phyloP scores from a whole-genome alignment of 257 asterid genomes.

The Ocimum tenuiflorum region DNA sequence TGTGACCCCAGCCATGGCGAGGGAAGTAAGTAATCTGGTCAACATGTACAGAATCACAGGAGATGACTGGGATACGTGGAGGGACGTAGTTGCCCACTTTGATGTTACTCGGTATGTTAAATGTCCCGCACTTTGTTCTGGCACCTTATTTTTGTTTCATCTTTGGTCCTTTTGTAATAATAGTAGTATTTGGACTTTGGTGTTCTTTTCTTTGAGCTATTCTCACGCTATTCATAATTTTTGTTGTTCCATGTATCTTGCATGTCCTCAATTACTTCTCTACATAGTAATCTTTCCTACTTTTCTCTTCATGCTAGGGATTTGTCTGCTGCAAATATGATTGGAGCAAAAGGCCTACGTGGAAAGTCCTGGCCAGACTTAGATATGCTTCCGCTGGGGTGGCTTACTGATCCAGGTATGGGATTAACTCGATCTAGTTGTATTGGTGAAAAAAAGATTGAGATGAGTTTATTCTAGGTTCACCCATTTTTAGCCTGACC shows the following conservation, averaged over 20 bases:
- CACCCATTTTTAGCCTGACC: background rate
- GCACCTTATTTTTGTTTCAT: background rate
- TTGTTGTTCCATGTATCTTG: background rate
- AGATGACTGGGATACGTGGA: slow-evolving; percentile 98
- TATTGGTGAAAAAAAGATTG: background rate
- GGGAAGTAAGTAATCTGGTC: slow-evolving; percentile 50
- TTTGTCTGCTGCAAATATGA: slow-evolving; percentile 62
- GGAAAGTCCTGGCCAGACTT: slow-evolving; percentile 99
- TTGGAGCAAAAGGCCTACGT: slow-evolving; percentile 64
- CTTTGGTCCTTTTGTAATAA: background rate
- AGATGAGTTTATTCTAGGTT: slow-evolving; percentile 4
- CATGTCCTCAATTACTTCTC: background rate
- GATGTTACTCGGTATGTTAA: slow-evolving; percentile 56
- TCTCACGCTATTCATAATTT: slow-evolving; percentile 7
- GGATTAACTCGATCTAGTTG: background rate
- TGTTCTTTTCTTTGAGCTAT: background rate
- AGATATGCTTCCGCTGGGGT: slow-evolving; percentile 95
- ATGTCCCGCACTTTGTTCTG: background rate
- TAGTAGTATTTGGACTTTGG: background rate
- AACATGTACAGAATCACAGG: slow-evolving; percentile 94
- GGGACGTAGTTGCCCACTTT: slow-evolving; percentile 68
- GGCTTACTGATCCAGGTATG: slow-evolving; percentile 74
- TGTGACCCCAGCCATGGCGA: slow-evolving; percentile 76
- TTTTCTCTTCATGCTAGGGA: slow-evolving; percentile 40
- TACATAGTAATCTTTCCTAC: background rate